Evolutionary conservation across 164 flowering plant genomes (phyloP).

Genomic region (Protea cynaroides): DNA sequence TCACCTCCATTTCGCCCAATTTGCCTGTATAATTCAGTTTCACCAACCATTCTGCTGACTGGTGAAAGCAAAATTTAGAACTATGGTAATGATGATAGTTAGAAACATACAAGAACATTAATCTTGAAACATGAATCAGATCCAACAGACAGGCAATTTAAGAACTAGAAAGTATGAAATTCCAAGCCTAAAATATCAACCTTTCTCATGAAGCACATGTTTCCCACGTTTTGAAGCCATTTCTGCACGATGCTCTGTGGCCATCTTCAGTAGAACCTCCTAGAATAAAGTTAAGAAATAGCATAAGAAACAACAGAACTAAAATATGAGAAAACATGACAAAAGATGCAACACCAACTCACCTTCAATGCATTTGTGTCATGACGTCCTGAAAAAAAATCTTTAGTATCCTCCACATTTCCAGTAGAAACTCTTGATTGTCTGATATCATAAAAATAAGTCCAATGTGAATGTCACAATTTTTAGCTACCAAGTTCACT

Average conservation of each 20-base stretch:
- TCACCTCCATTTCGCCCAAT: too few relatives aligned
- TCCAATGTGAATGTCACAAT: neutral
- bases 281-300: conserved; percentile 17
- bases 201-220: conserved; percentile 40
- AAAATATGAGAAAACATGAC: neutral
- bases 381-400: conserved; percentile 62
- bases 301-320: conserved; percentile 4
- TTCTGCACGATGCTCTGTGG: conserved; percentile 78
- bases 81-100: neutral
- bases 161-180: neutral
- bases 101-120: neutral
- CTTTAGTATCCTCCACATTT: conserved; percentile 35
- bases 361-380: conserved; percentile 87
- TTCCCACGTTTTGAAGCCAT: conserved; percentile 76
- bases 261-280: conserved; percentile 83
- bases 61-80: too few relatives aligned
- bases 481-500: neutral
- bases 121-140: neutral
- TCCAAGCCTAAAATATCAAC: conserved; percentile 22
- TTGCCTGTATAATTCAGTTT: too few relatives aligned
- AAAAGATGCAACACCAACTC: conserved; percentile 1
- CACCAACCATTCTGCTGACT: too few relatives aligned
- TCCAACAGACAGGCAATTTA: neutral
- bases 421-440: conserved; percentile 37
- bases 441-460: conserved; percentile 28